These are phyloP conservation scores for Tremella fuciformis DNA, from an alignment of 768 basidiomycete genomes.

Conservation along the genomic window DNA sequence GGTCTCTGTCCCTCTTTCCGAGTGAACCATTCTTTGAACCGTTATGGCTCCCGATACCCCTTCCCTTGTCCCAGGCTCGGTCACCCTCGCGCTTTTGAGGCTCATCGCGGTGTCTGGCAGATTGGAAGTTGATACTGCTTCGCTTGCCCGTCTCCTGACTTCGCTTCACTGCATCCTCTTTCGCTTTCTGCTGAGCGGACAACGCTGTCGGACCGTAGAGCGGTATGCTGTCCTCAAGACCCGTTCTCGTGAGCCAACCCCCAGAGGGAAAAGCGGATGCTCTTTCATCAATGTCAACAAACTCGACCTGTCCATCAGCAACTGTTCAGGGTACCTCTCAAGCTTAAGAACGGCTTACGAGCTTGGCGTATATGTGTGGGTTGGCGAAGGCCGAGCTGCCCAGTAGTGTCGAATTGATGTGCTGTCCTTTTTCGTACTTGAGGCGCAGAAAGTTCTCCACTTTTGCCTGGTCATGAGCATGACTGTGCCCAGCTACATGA, in stretches of 20 bases:
- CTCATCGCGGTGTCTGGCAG: slow-evolving; percentile 18
- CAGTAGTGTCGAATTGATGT: slow-evolving; percentile 96
- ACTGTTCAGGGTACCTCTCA: neutral
- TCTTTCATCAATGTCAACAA: slow-evolving; percentile 84
- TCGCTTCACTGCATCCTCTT: slow-evolving; percentile 62
- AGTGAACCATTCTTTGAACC: neutral
- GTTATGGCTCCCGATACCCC: slow-evolving; percentile 7
- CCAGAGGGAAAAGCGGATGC: slow-evolving; percentile 72
- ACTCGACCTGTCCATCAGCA: slow-evolving; percentile 60
- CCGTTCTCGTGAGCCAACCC: slow-evolving; percentile 61
- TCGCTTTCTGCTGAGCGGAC: slow-evolving; percentile 60
- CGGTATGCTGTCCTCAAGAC: slow-evolving; percentile 61
- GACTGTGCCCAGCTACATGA: neutral
- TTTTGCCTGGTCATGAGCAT: slow-evolving; percentile 62
- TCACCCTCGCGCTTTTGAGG: neutral
- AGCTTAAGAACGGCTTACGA: slow-evolving; percentile 54
- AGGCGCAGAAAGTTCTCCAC: slow-evolving; percentile 72
- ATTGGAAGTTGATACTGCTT: slow-evolving; percentile 64
- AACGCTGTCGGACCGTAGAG: slow-evolving; percentile 77
- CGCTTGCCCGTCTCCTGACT: slow-evolving; percentile 61
- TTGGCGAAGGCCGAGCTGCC: slow-evolving; percentile 89
- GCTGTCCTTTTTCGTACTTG: slow-evolving; percentile 70
- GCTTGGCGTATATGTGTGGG: slow-evolving; percentile 89
- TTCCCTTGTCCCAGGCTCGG: slow-evolving; percentile 8
- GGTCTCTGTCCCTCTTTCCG: slow-evolving; percentile 6